phyloP scores from a whole-genome alignment of 2,329 filamentous ascomycete species.

The Atkinsonella hypoxylon region DNA sequence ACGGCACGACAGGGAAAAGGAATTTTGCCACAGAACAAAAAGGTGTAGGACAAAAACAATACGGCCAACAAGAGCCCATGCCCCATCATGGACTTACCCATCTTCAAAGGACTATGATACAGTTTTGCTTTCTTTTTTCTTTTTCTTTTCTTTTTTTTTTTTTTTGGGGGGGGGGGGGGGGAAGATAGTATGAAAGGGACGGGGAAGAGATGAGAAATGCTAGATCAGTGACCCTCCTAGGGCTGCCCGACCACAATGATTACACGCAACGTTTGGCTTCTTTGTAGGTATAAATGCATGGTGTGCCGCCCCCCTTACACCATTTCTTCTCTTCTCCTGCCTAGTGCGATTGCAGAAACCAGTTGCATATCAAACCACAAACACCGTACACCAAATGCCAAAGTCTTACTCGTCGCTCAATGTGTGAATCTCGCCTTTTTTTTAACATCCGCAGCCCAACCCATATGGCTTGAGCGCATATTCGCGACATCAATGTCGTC shows the following conservation, averaged over 20 bases:
- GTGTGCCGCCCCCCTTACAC: background rate
- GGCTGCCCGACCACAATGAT: constrained; percentile 6
- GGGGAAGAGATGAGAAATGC: background rate
- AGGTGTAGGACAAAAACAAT: constrained; percentile 3
- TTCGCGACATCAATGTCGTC: background rate
- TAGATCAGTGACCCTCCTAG: constrained; percentile 1
- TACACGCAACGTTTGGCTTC: background rate
- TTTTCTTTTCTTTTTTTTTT: background rate
- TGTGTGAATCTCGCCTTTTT: background rate
- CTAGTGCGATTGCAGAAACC: background rate
- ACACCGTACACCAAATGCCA: constrained; percentile 3
- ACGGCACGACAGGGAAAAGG: background rate
- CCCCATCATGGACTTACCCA: background rate
- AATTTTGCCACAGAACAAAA: background rate
- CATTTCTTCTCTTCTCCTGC: background rate
- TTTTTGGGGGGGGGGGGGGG: background rate
- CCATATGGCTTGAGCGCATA: background rate
- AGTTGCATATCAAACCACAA: background rate
- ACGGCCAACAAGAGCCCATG: constrained; percentile 7
- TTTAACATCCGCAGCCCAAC: background rate
- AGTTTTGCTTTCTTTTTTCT: background rate
- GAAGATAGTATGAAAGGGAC: background rate
- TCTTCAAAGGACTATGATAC: background rate
- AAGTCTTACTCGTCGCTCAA: background rate
- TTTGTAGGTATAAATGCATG: background rate